Base-by-base conservation (phyloP, 345 rosid species). In the Microthlaspi erraticum region DNA sequence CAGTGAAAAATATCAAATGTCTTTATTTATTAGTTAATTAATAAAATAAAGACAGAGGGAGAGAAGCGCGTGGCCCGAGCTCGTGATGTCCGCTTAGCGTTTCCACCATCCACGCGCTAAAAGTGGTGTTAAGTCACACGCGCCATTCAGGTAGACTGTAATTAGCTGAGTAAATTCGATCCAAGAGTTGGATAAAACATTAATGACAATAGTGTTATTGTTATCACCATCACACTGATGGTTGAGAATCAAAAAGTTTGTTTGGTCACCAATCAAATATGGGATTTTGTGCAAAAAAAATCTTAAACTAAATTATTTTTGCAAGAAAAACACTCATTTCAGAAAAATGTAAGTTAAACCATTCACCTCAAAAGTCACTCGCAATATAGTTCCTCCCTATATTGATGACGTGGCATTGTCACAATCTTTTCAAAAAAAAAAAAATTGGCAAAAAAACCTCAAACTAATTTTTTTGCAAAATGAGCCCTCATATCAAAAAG, bases 61-160 rank as follows among this genome's bases (percentile, higher is more conserved):
- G 54, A 38, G 7, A 48, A 46, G 44, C 41, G 14, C 3, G 73
- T 64, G 81, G 81, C 70, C 64, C 50, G 74, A 65, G 78, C 66
- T 83, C 71, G 82, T 76, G 75, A 70, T 69, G 60, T 79, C 86
- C 82, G 83, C 81, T 80, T 60, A 51, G 41, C 53, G 18, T 45
- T 17, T 39, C 19, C 19, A 9, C 3, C 26, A 11, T 13, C 4
- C 80, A 80, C 79, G 73, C 80, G 54, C 10, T 26, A 34, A 58
- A 10, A 3, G 33, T 58, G 6, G 36, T 66, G 42, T 55, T 8
- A 17, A 10, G 10, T 5, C 41, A 52, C 41, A 66, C 70, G 39
- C 49, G 20, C 51, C 19, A 13, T 66, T 26, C 60, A 52, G 12
- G 41, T 38, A 36, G 46, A 56, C 43, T 20, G 17, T 60, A 26